Base-by-base conservation (phyloP, 2,329 filamentous ascomycete genomes). In the Pestalotiopsis sp. region DNA sequence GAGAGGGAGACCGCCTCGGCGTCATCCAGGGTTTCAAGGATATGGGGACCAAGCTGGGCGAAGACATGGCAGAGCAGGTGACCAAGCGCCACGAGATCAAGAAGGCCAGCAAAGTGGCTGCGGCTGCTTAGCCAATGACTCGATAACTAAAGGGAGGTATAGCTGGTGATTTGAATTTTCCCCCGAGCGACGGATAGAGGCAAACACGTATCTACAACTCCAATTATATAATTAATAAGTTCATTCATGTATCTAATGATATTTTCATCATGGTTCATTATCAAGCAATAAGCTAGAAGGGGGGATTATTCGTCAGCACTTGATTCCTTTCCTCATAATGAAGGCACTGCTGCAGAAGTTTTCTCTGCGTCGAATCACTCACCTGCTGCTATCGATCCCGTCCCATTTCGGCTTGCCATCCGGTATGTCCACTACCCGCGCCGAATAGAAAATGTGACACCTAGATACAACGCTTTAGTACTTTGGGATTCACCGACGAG, bases 341-440 rank as follows among this genome's bases (percentile, higher is more conserved):
- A 6, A 36, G 3, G 6, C 45, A 17, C 23, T 4, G 41, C 41
- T 7, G n/a, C 41, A 2, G 17, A 11, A 4, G 45, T 1, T 52
- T 6, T n/a, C 11, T 2, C 17, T 9, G 45, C 17, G 6, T 1
- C 0, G 45, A 9, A n/a, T 23, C 0, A 52, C 45, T 52, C 45
- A 52, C 45, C 45, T 62, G 31, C 14, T 62, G 14, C 61, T 66
- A 39, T 92, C 89, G 70, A 97, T 76, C 0, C 89, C 91, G 7
- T 84, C 85, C 92, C 93, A 97, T 78, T 97, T 97, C 0, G 91
- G 90, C 72, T 93, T 85, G 0, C 93, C 93, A 76, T 97, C 94
- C 0, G 86, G 86, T 25, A 97, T 85, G 75, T 97, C 93, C 20
- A 95, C 86, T 0, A 94, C 88, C 6, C 94, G 85, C 77, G 91